Evolutionary conservation across 1,139 yeast genomes (phyloP).

Genomic region (Lodderomyces elongisporus): DNA sequence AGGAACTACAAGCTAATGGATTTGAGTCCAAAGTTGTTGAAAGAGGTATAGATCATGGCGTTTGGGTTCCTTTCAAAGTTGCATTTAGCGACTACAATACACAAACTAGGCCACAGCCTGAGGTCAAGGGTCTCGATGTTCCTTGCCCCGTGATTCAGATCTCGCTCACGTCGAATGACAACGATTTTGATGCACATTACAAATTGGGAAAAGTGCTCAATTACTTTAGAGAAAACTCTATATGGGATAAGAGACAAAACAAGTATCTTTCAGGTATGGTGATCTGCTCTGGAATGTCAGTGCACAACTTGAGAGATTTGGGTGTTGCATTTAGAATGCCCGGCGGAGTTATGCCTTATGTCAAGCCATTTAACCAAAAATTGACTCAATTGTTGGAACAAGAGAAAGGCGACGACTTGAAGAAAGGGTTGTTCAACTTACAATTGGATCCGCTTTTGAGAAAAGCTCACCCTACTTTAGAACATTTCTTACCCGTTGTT

Average conservation of each 20-base stretch:
- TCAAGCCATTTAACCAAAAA: conserved; percentile 43
- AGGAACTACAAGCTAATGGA: conserved; percentile 37
- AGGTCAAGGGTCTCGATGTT: conserved; percentile 31
- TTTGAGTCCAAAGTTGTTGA: conserved; percentile 38
- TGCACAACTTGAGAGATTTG: conserved; percentile 64
- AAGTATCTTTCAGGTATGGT: conserved; percentile 41
- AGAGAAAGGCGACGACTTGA: conserved; percentile 8
- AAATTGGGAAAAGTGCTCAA: conserved; percentile 53
- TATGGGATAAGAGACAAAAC: conserved; percentile 27
- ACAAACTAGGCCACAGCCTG: conserved; percentile 13
- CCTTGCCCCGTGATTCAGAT: conserved; percentile 51
- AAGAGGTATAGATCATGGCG: conserved; percentile 78
- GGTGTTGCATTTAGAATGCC: conserved; percentile 16
- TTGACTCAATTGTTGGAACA: conserved; percentile 35
- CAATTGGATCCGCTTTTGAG: conserved; percentile 29
- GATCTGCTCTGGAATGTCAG: conserved; percentile 72
- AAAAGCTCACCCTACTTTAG: conserved; percentile 68
- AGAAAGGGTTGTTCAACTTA: conserved; percentile 13
- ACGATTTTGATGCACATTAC: conserved; percentile 44
- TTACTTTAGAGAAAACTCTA: conserved; percentile 42
- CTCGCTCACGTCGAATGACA: conserved; percentile 48
- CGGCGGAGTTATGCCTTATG: conserved; percentile 41
- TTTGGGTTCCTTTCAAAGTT: conserved; percentile 74
- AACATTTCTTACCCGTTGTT: conserved; percentile 66
- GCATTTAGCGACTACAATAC: conserved; percentile 51